These are phyloP conservation scores for Heterobasidion parviporum DNA, from an alignment of 1,284 basidiomycete genomes.

Conservation along the genomic window DNA sequence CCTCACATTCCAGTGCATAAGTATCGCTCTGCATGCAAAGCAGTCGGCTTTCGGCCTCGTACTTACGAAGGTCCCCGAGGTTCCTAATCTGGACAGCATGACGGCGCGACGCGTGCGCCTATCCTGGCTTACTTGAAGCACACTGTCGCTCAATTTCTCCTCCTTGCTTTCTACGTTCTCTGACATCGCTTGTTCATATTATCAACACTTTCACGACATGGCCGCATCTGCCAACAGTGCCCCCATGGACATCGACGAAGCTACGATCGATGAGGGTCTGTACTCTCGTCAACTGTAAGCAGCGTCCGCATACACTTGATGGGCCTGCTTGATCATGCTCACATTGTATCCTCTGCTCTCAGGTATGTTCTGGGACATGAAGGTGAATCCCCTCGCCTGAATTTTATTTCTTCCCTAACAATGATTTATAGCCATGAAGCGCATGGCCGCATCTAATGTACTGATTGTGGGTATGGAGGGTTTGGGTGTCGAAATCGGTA, in stretches of 20 bases:
- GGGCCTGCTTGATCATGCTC: slow-evolving; percentile 7
- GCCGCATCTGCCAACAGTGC: slow-evolving; percentile 38
- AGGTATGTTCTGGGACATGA: slow-evolving; percentile 97
- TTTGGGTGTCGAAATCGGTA: slow-evolving; percentile 94
- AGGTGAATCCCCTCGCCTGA: slow-evolving; percentile 39
- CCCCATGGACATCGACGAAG: slow-evolving; percentile 80
- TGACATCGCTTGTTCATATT: background rate
- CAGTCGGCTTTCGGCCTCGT: too few relatives aligned
- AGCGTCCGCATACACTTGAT: slow-evolving; percentile 6
- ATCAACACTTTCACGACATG: slow-evolving; percentile 29
- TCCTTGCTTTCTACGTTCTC: background rate
- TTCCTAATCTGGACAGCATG: too few relatives aligned
- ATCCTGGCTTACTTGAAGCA: too few relatives aligned
- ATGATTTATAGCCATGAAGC: slow-evolving; percentile 81
- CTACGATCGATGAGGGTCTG: slow-evolving; percentile 83
- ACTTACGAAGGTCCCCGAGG: too few relatives aligned
- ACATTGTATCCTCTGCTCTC: slow-evolving; percentile 14
- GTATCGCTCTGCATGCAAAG: too few relatives aligned
- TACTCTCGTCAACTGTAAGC: slow-evolving; percentile 94
- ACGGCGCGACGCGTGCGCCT: too few relatives aligned
- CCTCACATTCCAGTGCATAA: too few relatives aligned
- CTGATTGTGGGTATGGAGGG: slow-evolving; percentile 92
- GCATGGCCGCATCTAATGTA: slow-evolving; percentile 96
- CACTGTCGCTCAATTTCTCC: background rate
- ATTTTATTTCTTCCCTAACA: background rate